Conservation (phyloP, 164 flowering plant species). For the Aristolochia californica region DNA sequence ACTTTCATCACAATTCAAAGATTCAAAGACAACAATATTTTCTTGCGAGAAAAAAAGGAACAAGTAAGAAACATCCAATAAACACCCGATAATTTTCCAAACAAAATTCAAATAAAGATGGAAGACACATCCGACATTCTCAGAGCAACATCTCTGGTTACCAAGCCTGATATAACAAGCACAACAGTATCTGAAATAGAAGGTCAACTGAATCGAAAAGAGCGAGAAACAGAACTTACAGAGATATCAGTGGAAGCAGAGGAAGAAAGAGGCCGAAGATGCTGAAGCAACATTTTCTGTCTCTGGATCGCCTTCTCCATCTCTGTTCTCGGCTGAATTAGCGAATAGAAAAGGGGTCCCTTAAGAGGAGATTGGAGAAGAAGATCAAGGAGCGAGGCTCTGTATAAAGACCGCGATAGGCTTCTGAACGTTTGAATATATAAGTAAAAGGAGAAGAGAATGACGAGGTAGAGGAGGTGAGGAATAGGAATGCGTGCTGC, state of each 20-base stretch:
- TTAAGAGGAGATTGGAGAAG: background rate
- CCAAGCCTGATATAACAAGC: background rate
- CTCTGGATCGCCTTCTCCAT: constrained; percentile 90
- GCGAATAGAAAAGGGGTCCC: too few species aligned
- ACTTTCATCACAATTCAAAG: too few species aligned
- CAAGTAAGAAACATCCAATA: background rate
- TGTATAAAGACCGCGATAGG: background rate
- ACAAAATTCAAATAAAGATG: too few species aligned
- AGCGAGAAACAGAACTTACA: constrained; percentile 24
- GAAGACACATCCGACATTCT: background rate
- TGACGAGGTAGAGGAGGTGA: background rate
- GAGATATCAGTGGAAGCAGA: constrained; percentile 38
- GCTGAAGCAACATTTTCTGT: constrained; percentile 65
- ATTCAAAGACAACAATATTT: too few species aligned
- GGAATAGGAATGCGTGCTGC: background rate
- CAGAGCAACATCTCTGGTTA: background rate
- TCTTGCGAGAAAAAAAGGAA: background rate
- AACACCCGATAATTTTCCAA: background rate
- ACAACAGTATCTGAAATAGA: background rate
- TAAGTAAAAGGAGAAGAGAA: too few species aligned
- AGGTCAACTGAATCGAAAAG: background rate
- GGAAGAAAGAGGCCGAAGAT: constrained; percentile 50
- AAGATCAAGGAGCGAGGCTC: background rate
- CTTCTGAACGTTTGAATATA: too few species aligned
- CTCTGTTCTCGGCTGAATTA: too few species aligned